phyloP scores from a whole-genome alignment of 768 basidiomycete genomes.

The Lenzites betulinus region DNA sequence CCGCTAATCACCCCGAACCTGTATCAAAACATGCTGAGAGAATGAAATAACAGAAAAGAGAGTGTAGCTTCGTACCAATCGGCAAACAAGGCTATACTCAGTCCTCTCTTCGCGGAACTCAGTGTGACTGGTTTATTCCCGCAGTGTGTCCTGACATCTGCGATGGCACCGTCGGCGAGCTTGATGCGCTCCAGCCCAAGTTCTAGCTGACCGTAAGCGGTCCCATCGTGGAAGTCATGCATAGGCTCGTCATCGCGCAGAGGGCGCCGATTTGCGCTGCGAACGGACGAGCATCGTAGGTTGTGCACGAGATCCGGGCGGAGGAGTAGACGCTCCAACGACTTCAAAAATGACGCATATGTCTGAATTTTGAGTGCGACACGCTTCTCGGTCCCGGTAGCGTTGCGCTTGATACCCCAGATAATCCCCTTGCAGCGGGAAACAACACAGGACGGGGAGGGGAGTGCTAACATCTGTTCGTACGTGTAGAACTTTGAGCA shows the following conservation, averaged over 20 bases:
- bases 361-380: not conserved
- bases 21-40: not conserved
- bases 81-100: not conserved
- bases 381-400: not conserved
- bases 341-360: not conserved
- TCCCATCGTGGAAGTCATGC: constrained; percentile 1
- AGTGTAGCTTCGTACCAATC: constrained; percentile 1
- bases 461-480: not conserved
- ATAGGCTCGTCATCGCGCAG: not conserved
- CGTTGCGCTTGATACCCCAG: not conserved
- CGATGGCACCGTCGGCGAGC: not conserved
- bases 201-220: not conserved
- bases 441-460: not conserved
- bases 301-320: not conserved
- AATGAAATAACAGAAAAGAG: not conserved
- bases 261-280: not conserved
- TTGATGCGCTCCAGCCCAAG: not conserved
- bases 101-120: not conserved
- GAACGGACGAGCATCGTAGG: not conserved
- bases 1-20: constrained; percentile 3
- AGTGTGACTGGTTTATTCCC: not conserved
- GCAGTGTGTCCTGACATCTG: not conserved
- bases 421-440: not conserved
- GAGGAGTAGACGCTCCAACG: not conserved
- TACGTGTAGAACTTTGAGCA: not conserved